Evolutionary conservation across 2,329 filamentous ascomycete genomes (phyloP), one percentile per base, ranked within the genome.

Genomic region (Xylaria sp.): DNA sequence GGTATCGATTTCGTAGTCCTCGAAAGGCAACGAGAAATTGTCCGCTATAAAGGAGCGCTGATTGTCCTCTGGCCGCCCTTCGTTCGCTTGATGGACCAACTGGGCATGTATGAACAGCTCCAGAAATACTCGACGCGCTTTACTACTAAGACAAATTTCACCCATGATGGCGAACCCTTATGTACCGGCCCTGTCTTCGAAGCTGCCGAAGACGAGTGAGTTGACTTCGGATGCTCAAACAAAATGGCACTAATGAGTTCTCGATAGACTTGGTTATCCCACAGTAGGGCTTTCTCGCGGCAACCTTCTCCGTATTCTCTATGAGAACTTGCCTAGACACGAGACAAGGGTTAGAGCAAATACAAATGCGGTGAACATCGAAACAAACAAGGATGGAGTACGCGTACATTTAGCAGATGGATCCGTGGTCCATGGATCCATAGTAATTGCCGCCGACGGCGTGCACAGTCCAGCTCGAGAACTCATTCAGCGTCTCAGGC

Each of bases 1-100:
- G 69, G 69, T 49, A 80, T 81, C 61, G 78, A 80, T 62, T 81
- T 78, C 48, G 51, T 81, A 1, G 71, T 81, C 2, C 75, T 81
- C 7, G 79, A 81, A 64, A 67, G 75, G 41, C 67, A 77, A 33
- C 54, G 66, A 0, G 59, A 71, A 9, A 67, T 80, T 4, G 72
- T 75, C 52, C 71, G 74, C 36, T 75, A 75, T 31, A 67, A 68
- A 23, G 79, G 79, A 8, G 76, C 78, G 6, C 75, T 75, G 20
- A 59, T 80, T 1, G 64, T 79, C 0, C 62, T 80, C 2, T 73
- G 70, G 18, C 74, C 78, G 0, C 67, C 75, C 9, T 71, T 74
- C 10, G 31, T 77, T 7, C 76, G 78, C n/a, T 61, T 79, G 13
- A 61, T 80, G 25, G 71, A 79, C 57, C 79, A 81, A 62, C 57